phyloP scores from a whole-genome alignment of 2,329 filamentous ascomycete species.

The Clonostachys rhizophaga region DNA sequence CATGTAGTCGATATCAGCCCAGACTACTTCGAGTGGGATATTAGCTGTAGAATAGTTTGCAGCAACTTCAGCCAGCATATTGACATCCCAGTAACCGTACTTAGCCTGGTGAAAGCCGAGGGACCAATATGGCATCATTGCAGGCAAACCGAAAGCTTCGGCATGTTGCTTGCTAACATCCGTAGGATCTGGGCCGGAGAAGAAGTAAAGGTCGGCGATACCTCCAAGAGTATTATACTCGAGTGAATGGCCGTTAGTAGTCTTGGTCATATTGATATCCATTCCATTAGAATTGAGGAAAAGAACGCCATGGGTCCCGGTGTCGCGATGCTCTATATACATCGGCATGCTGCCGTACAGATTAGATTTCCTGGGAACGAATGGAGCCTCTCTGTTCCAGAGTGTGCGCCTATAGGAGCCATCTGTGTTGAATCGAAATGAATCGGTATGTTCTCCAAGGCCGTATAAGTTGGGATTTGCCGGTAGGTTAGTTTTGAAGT shows the following conservation, averaged over 20 bases:
- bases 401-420: slow-evolving; percentile 62
- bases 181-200: slow-evolving; percentile 53
- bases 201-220: slow-evolving; percentile 67
- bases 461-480: slow-evolving; percentile 67
- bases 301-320: slow-evolving; percentile 60
- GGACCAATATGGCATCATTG: slow-evolving; percentile 61
- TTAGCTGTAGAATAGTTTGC: slow-evolving; percentile 60
- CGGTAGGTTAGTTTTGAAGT: slow-evolving; percentile 63
- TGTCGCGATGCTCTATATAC: slow-evolving; percentile 67
- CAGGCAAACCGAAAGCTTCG: slow-evolving; percentile 48
- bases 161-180: slow-evolving; percentile 57
- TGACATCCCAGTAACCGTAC: slow-evolving; percentile 62
- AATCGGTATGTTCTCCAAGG: slow-evolving; percentile 68
- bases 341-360: slow-evolving; percentile 71
- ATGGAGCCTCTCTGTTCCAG: slow-evolving; percentile 64
- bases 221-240: slow-evolving; percentile 80
- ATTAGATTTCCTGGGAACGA: slow-evolving; percentile 57
- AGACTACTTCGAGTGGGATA: slow-evolving; percentile 57
- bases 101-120: slow-evolving; percentile 59
- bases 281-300: slow-evolving; percentile 71
- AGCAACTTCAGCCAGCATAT: slow-evolving; percentile 62
- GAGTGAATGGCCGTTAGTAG: slow-evolving; percentile 50
- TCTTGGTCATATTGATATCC: slow-evolving; percentile 70
- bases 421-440: slow-evolving; percentile 58
- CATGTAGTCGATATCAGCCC: slow-evolving; percentile 39